phyloP scores from a whole-genome alignment of 345 rosid species.

The Eucalyptus coolabah region DNA sequence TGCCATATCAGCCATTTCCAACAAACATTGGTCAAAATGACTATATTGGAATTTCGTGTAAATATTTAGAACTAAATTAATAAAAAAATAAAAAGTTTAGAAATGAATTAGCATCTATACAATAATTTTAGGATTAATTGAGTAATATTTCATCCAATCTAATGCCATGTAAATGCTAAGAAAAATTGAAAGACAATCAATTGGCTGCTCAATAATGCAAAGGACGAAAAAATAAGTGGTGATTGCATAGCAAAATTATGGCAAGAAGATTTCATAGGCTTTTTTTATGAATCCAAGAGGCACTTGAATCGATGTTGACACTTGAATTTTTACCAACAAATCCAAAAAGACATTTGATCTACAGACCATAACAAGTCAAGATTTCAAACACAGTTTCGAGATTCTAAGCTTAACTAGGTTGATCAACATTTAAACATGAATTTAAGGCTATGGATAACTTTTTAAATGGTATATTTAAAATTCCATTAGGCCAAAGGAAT shows the following conservation, averaged over 20 bases:
- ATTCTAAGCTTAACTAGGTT: too few species aligned
- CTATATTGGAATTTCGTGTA: neutral
- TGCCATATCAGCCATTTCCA: fast-evolving
- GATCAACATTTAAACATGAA: too few species aligned
- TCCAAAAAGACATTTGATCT: too few species aligned
- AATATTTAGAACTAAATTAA: neutral
- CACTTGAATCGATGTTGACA: neutral
- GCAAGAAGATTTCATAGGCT: neutral
- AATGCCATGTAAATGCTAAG: neutral
- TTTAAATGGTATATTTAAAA: too few species aligned
- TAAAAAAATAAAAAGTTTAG: neutral
- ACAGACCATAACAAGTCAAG: too few species aligned
- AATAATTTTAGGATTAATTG: neutral
- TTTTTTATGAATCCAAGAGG: neutral
- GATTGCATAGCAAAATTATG: neutral
- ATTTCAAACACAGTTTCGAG: too few species aligned
- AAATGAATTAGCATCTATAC: neutral
- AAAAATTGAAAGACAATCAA: neutral
- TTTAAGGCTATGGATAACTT: too few species aligned
- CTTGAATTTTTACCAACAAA: too few species aligned
- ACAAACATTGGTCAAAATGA: neutral
- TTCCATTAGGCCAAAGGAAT: too few species aligned
- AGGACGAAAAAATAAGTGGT: neutral
- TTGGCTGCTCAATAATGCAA: neutral
- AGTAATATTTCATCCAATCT: neutral